phyloP scores from a whole-genome alignment of 345 rosid species.

The Fremontodendron californicum region DNA sequence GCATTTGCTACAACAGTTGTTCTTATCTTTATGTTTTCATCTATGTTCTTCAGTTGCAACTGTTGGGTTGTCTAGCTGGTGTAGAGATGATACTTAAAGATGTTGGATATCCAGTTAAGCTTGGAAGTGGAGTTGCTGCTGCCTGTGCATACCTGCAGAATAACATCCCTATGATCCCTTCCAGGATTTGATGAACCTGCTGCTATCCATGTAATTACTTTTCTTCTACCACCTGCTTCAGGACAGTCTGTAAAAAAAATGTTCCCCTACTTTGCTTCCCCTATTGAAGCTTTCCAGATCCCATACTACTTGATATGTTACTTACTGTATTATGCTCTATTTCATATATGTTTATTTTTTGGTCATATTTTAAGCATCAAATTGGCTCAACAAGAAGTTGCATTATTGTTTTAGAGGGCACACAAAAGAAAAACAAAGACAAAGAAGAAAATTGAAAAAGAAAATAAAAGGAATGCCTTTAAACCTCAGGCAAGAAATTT shows the following conservation, averaged over 20 bases:
- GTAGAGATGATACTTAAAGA: constrained; percentile 98
- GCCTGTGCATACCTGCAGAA: constrained; percentile 81
- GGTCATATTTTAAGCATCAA: not conserved
- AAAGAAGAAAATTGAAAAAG: not conserved
- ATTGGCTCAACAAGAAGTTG: not conserved
- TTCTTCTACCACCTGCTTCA: constrained; percentile 10
- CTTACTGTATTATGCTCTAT: not conserved
- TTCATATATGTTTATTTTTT: not conserved
- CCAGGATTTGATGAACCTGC: constrained; percentile 56
- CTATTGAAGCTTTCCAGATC: not conserved
- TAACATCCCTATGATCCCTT: constrained; percentile 66
- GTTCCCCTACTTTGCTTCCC: constrained; percentile 9
- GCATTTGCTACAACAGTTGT: not conserved
- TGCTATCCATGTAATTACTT: constrained; percentile 25
- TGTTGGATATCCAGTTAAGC: constrained; percentile 82
- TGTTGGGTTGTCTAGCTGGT: constrained; percentile 90
- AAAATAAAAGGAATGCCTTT: not conserved
- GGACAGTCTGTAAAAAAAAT: constrained; percentile 19
- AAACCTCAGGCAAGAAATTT: not conserved
- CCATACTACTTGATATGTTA: not conserved
- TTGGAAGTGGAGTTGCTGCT: constrained; percentile 96
- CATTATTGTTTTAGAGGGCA: not conserved
- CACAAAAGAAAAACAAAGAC: no score
- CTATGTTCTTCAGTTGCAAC: constrained; percentile 65
- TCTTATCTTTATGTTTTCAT: not conserved